These are phyloP conservation scores for Cupressus sempervirens DNA, from an alignment of 75 land plant genomes.

Conservation along the genomic window DNA sequence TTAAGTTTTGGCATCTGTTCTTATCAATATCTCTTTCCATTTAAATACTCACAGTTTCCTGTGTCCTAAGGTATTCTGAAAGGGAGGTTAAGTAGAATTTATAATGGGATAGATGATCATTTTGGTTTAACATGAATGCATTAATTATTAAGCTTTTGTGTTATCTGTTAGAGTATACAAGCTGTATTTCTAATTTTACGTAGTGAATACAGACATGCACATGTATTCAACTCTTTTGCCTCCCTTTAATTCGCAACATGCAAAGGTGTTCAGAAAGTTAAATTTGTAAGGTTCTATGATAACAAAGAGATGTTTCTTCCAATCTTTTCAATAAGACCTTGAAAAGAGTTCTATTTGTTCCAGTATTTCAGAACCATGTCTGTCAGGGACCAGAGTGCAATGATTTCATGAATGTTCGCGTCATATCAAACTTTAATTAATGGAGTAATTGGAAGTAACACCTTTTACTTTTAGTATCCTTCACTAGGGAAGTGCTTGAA, in stretches of 20 bases:
- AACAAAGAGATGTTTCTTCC: not conserved
- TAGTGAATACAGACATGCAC: not conserved
- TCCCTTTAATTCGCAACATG: not conserved
- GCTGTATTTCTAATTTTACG: not conserved
- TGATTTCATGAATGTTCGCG: not conserved
- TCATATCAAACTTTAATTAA: too few species aligned
- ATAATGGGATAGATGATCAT: not conserved
- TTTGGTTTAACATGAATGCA: not conserved
- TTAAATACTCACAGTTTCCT: not conserved
- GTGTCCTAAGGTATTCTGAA: not conserved
- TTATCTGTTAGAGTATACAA: not conserved
- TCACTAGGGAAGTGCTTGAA: not conserved
- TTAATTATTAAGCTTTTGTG: not conserved
- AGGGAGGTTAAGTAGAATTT: not conserved
- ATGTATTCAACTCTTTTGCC: not conserved
- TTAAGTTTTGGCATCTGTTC: not conserved
- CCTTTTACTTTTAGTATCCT: not conserved
- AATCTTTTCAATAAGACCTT: not conserved
- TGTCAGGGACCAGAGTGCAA: not conserved
- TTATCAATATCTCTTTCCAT: not conserved
- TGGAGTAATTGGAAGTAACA: not conserved
- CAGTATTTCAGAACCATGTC: not conserved
- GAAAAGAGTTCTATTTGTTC: too few species aligned
- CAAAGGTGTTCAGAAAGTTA: not conserved
- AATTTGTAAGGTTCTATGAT: not conserved